Conservation (phyloP, 805 yeast genomes). For the Metschnikowia santaceciliae region DNA sequence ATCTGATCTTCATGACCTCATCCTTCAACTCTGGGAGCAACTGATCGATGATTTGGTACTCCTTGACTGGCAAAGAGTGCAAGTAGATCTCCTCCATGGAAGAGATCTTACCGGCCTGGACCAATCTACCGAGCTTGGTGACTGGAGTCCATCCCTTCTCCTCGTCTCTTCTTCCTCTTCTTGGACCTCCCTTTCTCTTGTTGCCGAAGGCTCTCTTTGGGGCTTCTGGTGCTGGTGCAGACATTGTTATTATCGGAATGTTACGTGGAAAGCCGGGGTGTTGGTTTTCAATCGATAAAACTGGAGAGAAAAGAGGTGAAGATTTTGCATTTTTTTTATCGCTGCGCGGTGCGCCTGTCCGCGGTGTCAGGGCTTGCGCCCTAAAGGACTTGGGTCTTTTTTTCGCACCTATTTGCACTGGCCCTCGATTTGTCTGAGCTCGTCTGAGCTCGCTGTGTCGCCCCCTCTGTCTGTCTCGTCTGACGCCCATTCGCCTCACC, state of each 20-base stretch:
- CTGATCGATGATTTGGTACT: slow-evolving; percentile 96
- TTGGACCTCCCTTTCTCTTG: slow-evolving; percentile 50
- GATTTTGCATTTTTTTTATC: slow-evolving; percentile 5
- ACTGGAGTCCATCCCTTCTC: slow-evolving; percentile 99
- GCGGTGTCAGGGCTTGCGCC: slow-evolving; percentile 13
- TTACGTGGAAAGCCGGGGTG: slow-evolving; percentile 71
- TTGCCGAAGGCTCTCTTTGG: slow-evolving; percentile 53
- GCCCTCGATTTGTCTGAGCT: no score
- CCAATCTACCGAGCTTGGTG: slow-evolving; percentile 99
- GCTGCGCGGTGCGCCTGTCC: slow-evolving; percentile 1
- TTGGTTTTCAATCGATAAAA: slow-evolving; percentile 62
- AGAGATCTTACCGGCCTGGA: slow-evolving; percentile 96
- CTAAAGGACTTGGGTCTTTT: slow-evolving; percentile 1
- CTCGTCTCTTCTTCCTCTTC: slow-evolving; percentile 69
- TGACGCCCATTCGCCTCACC: no score
- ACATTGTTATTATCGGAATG: slow-evolving; percentile 55
- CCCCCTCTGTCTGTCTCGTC: no score
- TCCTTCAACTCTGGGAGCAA: slow-evolving; percentile 94
- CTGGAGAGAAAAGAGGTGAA: slow-evolving; percentile 11
- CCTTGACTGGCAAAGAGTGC: slow-evolving; percentile 99
- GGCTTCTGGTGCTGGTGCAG: slow-evolving; percentile 40
- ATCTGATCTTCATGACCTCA: slow-evolving; percentile 99
- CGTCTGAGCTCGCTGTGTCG: no score
- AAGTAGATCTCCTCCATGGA: slow-evolving; percentile 97
- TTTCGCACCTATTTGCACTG: not conserved